Base-by-base conservation (phyloP, 441 rosid genomes). In the Sinapis alba region DNA sequence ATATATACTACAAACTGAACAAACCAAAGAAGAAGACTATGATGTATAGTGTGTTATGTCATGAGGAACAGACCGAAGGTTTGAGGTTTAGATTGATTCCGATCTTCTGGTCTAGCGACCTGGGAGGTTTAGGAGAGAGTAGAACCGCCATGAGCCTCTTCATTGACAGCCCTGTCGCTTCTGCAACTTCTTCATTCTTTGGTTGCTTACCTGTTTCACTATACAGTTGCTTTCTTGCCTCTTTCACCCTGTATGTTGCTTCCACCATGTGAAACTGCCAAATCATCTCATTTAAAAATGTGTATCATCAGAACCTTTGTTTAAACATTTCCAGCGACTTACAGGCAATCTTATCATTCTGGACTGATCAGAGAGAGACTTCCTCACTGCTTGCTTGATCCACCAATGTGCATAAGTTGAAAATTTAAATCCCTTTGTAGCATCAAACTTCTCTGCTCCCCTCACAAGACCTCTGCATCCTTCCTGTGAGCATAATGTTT, bases 321-420 rank as follows among this genome's bases (percentile, higher is more conserved):
- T 53, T 4, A 12, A 69, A 43, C 23, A 45, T 57, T 61, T 57
- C 2, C 62, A 18, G 78, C 15, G 62, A 78, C 91, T 78, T 85
- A 90, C 99, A 2, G 99, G 99, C 78, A 95, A 76, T 65, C 98
- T 89, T 64, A 95, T 89, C 78, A 89, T 86, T 82, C 98, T 84
- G 12, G 98, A 89, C 69, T 88, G 94, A 74, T 91, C 94, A 20
- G 96, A 86, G n/a, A 95, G 98, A 74, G 92, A 87, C 82, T 85
- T 95, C 71, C 96, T 78, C 65, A 95, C 88, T 8, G 98, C 92
- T 83, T 95, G 99, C 70, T 87, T 95, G 70, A 93, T 91, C 99
- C 99, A 95, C 98, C 98, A 95, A 71, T 95, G 97, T 10, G 93
- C 99, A 79, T 95, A 95, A 15, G 97, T 95, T 54, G 99, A 95